phyloP scores from a whole-genome alignment of 1,284 basidiomycete species.

The Cutaneotrichosporon mucoides region DNA sequence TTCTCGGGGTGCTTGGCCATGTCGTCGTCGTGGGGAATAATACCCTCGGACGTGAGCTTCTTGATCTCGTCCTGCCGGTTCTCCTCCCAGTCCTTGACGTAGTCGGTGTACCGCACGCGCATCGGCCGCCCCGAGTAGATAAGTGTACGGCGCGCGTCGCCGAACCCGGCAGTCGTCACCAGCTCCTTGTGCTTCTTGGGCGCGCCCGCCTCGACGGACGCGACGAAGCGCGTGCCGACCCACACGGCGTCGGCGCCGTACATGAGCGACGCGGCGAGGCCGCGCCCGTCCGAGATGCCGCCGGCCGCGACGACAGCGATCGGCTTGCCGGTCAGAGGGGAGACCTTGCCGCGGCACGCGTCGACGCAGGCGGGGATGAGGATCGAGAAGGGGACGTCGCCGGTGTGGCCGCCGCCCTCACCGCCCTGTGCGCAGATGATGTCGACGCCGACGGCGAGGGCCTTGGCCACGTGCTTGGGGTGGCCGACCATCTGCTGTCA shows the following conservation, averaged over 20 bases:
- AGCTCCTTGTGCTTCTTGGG: constrained; percentile 76
- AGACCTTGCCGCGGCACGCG: constrained; percentile 64
- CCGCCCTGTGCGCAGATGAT: constrained; percentile 84
- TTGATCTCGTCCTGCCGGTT: constrained; percentile 50
- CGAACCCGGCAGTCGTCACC: constrained; percentile 43
- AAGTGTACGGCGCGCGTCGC: constrained; percentile 62
- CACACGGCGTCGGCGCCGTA: constrained; percentile 83
- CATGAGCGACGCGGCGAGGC: constrained; percentile 73
- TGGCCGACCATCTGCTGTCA: constrained; percentile 68
- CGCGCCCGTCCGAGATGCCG: constrained; percentile 76
- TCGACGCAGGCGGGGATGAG: constrained; percentile 69
- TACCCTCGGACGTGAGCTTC: constrained; percentile 67
- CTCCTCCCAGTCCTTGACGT: constrained; percentile 65
- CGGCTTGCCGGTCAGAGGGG: constrained; percentile 64
- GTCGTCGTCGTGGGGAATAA: constrained; percentile 67
- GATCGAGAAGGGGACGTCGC: constrained; percentile 39
- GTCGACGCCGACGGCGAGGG: constrained; percentile 73
- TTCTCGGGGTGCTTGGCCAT: constrained; percentile 74
- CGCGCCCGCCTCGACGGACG: constrained; percentile 61
- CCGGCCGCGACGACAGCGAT: constrained; percentile 80
- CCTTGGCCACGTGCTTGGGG: constrained; percentile 77
- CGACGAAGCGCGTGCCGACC: constrained; percentile 89
- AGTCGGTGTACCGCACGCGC: constrained; percentile 72
- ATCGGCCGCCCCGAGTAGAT: constrained; percentile 86
- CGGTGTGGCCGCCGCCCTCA: constrained; percentile 69